phyloP scores from a whole-genome alignment of 192 early-diverging fungal species.

The Linnemannia schmuckeri region DNA sequence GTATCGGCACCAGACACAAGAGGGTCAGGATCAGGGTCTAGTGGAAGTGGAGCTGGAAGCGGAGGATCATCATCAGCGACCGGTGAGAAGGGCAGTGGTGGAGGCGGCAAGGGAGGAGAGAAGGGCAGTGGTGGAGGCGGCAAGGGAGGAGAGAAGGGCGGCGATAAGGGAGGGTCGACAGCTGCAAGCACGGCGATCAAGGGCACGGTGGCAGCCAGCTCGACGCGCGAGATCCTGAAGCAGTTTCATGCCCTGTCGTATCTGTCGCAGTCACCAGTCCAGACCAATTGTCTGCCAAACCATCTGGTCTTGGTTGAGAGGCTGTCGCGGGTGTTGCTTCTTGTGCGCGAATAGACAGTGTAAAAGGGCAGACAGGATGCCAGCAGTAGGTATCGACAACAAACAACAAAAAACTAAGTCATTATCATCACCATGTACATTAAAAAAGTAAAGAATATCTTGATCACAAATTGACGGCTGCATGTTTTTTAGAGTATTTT shows the following conservation, averaged over 20 bases:
- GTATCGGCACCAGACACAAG: background rate
- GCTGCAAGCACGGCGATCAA: constrained; percentile 8
- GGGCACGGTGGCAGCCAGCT: constrained; percentile 42
- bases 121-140: background rate
- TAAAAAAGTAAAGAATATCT: too few species aligned
- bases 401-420: too few species aligned
- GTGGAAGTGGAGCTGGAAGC: background rate
- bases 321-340: constrained; percentile 59
- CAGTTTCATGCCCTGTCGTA: constrained; percentile 66
- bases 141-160: background rate
- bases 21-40: background rate
- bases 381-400: too few species aligned
- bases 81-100: background rate
- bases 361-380: background rate
- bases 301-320: constrained; percentile 64
- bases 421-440: too few species aligned
- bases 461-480: too few species aligned
- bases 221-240: constrained; percentile 63
- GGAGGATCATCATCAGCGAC: background rate
- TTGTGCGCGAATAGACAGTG: constrained; percentile 36
- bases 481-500: too few species aligned
- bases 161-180: background rate
- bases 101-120: too few species aligned
- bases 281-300: constrained; percentile 63
- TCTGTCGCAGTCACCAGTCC: constrained; percentile 60